Conservation (phyloP, 2,329 filamentous ascomycete genomes). For the Alternaria sp. region DNA sequence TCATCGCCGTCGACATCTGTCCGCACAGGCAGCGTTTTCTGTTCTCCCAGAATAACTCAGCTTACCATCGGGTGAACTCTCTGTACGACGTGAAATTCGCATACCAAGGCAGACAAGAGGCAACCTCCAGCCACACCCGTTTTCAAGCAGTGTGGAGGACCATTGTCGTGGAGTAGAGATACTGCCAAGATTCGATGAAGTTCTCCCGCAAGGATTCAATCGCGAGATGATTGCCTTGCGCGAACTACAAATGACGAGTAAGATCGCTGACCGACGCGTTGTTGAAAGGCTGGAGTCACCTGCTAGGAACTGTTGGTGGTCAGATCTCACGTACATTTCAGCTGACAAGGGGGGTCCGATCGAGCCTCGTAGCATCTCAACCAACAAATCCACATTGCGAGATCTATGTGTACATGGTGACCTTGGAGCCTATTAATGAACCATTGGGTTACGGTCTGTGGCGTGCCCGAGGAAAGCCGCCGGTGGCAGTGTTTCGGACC, state of each 20-base stretch:
- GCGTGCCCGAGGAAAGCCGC: neutral
- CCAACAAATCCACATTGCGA: slow-evolving; percentile 3
- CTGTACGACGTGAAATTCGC: neutral
- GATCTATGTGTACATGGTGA: neutral
- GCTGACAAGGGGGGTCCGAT: slow-evolving; percentile 8
- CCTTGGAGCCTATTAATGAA: slow-evolving; percentile 2
- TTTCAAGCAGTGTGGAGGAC: slow-evolving; percentile 8
- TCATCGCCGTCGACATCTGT: neutral
- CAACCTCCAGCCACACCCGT: slow-evolving; percentile 7
- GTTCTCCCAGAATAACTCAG: neutral
- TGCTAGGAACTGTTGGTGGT: neutral
- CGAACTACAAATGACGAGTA: slow-evolving; percentile 15
- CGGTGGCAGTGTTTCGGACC: neutral
- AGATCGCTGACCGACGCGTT: slow-evolving; percentile 2
- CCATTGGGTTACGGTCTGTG: neutral
- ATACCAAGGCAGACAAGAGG: slow-evolving; percentile 2
- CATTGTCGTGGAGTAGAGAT: slow-evolving; percentile 8
- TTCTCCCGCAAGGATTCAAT: neutral
- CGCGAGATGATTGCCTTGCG: slow-evolving; percentile 4
- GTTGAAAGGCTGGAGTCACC: neutral
- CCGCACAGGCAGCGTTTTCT: neutral
- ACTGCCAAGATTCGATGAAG: slow-evolving; percentile 4
- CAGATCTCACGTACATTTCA: slow-evolving; percentile 20
- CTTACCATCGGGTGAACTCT: slow-evolving; percentile 8
- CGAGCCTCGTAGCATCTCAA: neutral